Evolutionary conservation across 805 yeast species (phyloP).

Genomic region (Barnettozyma botsteinii): DNA sequence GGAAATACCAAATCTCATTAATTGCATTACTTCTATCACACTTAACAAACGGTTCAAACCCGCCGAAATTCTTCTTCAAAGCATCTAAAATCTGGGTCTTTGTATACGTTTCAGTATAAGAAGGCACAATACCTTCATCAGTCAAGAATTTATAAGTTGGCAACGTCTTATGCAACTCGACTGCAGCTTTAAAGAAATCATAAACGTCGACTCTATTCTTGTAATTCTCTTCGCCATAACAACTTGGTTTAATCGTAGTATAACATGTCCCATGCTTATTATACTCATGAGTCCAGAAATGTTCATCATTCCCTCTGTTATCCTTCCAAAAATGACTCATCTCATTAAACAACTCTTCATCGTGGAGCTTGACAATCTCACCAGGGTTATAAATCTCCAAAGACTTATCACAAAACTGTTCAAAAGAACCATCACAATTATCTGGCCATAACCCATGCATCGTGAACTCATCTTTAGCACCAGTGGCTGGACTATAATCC

Average conservation of each 20-base stretch:
- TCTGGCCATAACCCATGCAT: conserved; percentile 90
- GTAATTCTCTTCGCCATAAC: conserved; percentile 41
- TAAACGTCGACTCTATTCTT: conserved; percentile 40
- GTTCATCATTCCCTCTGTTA: conserved; percentile 58
- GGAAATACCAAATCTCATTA: conserved; percentile 67
- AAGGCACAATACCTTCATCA: conserved; percentile 69
- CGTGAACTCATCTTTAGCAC: conserved; percentile 68
- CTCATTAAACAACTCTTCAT: conserved; percentile 45
- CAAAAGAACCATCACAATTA: conserved; percentile 75
- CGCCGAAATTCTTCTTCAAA: conserved; percentile 44
- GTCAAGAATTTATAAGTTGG: conserved; percentile 65
- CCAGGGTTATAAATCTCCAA: conserved; percentile 45
- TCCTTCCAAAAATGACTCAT: conserved; percentile 71
- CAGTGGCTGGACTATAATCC: conserved; percentile 76
- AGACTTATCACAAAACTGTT: conserved; percentile 67
- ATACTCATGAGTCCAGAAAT: conserved; percentile 85
- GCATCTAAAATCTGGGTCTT: conserved; percentile 50
- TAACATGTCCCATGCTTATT: conserved; percentile 94
- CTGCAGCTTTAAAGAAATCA: conserved; percentile 62
- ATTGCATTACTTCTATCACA: conserved; percentile 49
- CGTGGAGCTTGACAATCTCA: conserved; percentile 40
- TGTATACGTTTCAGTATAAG: conserved; percentile 48
- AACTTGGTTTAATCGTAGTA: conserved; percentile 66
- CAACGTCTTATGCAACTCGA: conserved; percentile 48
- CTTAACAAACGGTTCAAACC: conserved; percentile 47